Percentiles rank a stretch among this genome's conserved stretches.
phyloP scores from a whole-genome alignment of 1,139 yeast species.

The Ogataea hybrid region DNA sequence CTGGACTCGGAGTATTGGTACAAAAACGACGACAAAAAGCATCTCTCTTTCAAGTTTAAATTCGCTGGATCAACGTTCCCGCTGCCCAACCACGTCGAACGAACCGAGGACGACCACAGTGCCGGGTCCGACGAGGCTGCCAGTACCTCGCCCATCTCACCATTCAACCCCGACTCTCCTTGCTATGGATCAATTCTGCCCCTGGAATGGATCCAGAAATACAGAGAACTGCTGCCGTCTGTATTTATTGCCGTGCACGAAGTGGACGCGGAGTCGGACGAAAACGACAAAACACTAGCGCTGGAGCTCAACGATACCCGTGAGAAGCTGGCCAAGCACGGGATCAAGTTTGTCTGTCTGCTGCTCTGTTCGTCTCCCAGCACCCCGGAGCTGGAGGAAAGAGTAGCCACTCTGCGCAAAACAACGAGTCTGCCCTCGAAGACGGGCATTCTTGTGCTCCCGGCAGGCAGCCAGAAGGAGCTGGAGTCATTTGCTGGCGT shows the following conservation, averaged over 20 bases:
- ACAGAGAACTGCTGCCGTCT: constrained; percentile 41
- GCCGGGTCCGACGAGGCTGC: not conserved
- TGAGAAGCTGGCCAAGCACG: constrained; percentile 32
- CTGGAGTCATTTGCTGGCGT: constrained; percentile 38
- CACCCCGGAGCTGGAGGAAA: constrained; percentile 35
- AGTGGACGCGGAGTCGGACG: constrained; percentile 28
- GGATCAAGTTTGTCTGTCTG: constrained; percentile 32
- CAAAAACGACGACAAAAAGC: constrained; percentile 23
- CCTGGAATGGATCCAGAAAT: constrained; percentile 49
- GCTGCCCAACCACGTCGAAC: constrained; percentile 19
- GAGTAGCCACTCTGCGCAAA: constrained; percentile 39
- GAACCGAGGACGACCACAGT: not conserved
- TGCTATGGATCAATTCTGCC: constrained; percentile 43
- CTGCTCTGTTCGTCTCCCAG: constrained; percentile 32
- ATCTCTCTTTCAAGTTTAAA: constrained; percentile 27
- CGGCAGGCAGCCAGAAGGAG: constrained; percentile 40
- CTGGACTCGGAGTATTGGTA: constrained; percentile 33
- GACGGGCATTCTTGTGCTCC: constrained; percentile 42
- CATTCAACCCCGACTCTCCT: constrained; percentile 37
- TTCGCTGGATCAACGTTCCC: constrained; percentile 28
- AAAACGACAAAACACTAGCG: constrained; percentile 34
- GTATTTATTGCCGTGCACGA: constrained; percentile 43
- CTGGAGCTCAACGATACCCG: constrained; percentile 37
- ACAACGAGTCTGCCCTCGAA: constrained; percentile 41
- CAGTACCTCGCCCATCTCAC: constrained; percentile 35